Percentiles rank a stretch among this genome's conserved stretches.
Evolutionary conservation across 306 rosid genomes (phyloP).

Genomic region (Purshia tridentata): DNA sequence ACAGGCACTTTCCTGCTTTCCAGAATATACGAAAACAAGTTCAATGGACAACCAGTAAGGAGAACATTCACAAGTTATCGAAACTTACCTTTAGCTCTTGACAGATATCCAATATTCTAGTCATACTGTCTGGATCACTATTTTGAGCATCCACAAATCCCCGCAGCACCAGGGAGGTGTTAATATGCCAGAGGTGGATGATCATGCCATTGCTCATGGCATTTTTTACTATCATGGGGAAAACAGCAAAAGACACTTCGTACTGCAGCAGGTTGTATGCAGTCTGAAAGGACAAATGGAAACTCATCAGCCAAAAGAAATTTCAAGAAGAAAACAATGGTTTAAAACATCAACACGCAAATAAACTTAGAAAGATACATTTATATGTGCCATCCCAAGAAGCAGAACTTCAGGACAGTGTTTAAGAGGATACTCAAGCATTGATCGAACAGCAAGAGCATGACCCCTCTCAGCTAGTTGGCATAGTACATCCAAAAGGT

Average conservation of each 20-base stretch:
- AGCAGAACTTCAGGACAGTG: slow-evolving; percentile 91
- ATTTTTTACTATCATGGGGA: slow-evolving; percentile 66
- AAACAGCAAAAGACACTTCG: slow-evolving; percentile 67
- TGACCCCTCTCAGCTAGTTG: slow-evolving; percentile 93
- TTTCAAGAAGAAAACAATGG: neutral
- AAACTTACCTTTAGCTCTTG: slow-evolving; percentile 77
- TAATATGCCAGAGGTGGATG: slow-evolving; percentile 79
- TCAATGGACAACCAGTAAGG: slow-evolving; percentile 8
- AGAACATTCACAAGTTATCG: slow-evolving; percentile 19
- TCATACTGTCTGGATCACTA: slow-evolving; percentile 54
- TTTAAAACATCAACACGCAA: neutral
- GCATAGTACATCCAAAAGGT: slow-evolving; percentile 76
- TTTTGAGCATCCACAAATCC: slow-evolving; percentile 70
- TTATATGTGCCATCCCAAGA: slow-evolving; percentile 81
- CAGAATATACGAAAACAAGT: neutral
- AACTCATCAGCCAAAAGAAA: slow-evolving; percentile 24
- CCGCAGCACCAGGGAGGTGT: slow-evolving; percentile 67
- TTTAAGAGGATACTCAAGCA: slow-evolving; percentile 81
- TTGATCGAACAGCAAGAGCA: slow-evolving; percentile 72
- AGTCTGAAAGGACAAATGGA: slow-evolving; percentile 60
- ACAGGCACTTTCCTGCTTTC: neutral
- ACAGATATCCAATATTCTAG: slow-evolving; percentile 72
- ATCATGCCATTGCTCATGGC: slow-evolving; percentile 56
- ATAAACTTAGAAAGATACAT: slow-evolving; percentile 44
- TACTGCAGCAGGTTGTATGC: slow-evolving; percentile 82